Evolutionary conservation across 2,329 filamentous ascomycete species (phyloP).

Genomic region (Penicillium olsonii): DNA sequence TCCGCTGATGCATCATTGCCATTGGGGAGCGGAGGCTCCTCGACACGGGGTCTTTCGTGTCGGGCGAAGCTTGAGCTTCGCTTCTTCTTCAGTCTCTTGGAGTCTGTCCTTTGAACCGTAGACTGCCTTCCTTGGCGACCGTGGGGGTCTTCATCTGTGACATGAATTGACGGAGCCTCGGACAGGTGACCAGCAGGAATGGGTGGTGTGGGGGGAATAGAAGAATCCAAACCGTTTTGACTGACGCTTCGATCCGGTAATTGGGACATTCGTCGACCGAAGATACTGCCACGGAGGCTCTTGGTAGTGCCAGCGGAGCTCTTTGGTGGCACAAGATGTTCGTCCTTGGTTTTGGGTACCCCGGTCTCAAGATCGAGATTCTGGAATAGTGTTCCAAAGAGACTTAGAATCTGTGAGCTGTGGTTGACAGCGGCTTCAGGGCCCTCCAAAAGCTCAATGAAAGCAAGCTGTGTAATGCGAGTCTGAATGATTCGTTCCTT

Average conservation of each 20-base stretch:
- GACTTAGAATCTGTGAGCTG: conserved; percentile 76
- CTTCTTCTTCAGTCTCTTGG: conserved; percentile 37
- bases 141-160: conserved; percentile 63
- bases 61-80: conserved; percentile 35
- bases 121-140: conserved; percentile 30
- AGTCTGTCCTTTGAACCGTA: conserved; percentile 32
- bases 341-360: conserved; percentile 30
- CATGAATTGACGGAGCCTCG: conserved; percentile 70
- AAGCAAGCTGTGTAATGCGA: conserved; percentile 88
- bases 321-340: conserved; percentile 61
- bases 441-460: conserved; percentile 81
- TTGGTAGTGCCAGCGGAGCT: conserved; percentile 70
- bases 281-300: conserved; percentile 74
- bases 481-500: conserved; percentile 88
- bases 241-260: conserved; percentile 49
- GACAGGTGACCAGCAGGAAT: conserved; percentile 25
- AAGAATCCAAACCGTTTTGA: conserved; percentile 27
- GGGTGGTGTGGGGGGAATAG: conserved; percentile 22
- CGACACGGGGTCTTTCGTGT: conserved; percentile 22
- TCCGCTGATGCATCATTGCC: conserved; percentile 24
- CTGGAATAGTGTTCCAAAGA: conserved; percentile 82
- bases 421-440: conserved; percentile 84
- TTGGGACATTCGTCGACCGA: conserved; percentile 61
- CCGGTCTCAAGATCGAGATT: conserved; percentile 50
- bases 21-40: conserved; percentile 26